These are phyloP conservation scores for Lyophyllum decastes DNA, from an alignment of 768 basidiomycete genomes.

Conservation along the genomic window DNA sequence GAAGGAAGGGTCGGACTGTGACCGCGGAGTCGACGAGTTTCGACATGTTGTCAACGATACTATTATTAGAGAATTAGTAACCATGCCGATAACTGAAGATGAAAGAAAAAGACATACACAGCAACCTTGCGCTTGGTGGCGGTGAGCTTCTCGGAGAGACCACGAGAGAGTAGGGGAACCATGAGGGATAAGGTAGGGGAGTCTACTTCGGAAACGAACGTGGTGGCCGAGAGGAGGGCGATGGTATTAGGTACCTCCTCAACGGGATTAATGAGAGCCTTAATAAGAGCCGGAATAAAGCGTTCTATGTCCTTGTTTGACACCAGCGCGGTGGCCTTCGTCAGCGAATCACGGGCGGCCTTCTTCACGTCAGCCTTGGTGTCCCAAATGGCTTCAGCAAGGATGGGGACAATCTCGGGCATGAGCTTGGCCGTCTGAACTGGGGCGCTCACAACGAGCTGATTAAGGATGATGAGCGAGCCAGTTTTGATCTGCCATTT, in stretches of 20 bases:
- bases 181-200: constrained; percentile 96
- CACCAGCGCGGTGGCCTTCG: constrained; percentile 90
- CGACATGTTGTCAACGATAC: constrained; percentile 97
- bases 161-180: constrained; percentile 94
- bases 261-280: constrained; percentile 97
- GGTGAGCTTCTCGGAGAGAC: constrained; percentile 92
- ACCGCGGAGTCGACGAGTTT: constrained; percentile 95
- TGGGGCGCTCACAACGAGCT: constrained; percentile 83
- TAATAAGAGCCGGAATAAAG: constrained; percentile 97
- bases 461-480: constrained; percentile 77
- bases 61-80: constrained; percentile 33
- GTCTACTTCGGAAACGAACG: constrained; percentile 99
- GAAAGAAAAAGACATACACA: constrained; percentile 61
- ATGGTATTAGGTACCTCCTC: constrained; percentile 98
- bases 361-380: constrained; percentile 99
- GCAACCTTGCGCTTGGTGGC: constrained; percentile 97
- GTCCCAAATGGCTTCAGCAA: constrained; percentile 97
- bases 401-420: constrained; percentile 93
- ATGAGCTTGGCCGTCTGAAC: constrained; percentile 85
- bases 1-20: constrained; percentile 96
- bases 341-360: constrained; percentile 91
- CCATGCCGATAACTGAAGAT: constrained; percentile 17
- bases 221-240: constrained; percentile 93
- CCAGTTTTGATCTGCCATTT: constrained; percentile 98
- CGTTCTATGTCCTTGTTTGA: constrained; percentile 98